phyloP scores from a whole-genome alignment of 441 rosid species.

The Adansonia rubrostipa region DNA sequence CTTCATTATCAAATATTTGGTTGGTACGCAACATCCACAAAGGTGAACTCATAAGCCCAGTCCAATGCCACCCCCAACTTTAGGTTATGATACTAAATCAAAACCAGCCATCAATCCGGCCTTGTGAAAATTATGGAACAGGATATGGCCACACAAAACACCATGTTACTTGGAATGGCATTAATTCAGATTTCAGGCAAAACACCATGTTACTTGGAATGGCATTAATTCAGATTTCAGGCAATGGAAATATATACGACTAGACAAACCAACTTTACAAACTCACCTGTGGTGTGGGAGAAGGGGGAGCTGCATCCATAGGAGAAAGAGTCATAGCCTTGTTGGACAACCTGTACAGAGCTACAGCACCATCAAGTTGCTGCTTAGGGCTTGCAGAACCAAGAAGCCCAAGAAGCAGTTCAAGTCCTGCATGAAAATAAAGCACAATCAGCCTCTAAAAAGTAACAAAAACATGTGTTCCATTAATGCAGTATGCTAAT shows the following conservation, averaged over 20 bases:
- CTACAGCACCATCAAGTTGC: slow-evolving; percentile 96
- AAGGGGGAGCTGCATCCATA: slow-evolving; percentile 92
- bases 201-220: not conserved
- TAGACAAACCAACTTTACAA: slow-evolving; percentile 22
- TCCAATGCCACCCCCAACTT: not conserved
- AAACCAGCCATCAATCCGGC: not conserved
- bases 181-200: not conserved
- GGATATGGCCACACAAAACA: slow-evolving; percentile 3
- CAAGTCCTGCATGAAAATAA: slow-evolving; percentile 64
- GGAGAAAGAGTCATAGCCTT: slow-evolving; percentile 88
- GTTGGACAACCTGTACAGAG: slow-evolving; percentile 79
- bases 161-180: not conserved
- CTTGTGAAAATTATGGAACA: slow-evolving; percentile 6
- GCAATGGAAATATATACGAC: not conserved
- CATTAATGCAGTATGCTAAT: slow-evolving; percentile 5
- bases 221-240: not conserved
- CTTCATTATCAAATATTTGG: not conserved
- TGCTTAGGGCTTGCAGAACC: slow-evolving; percentile 73
- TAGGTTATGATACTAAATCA: not conserved
- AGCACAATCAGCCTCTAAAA: slow-evolving; percentile 28
- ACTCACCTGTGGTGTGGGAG: slow-evolving; percentile 91
- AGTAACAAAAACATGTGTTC: slow-evolving; percentile 23
- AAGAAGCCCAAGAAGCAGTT: slow-evolving; percentile 86
- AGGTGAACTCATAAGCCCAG: not conserved
- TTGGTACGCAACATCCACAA: not conserved